Base-by-base conservation (phyloP, 768 basidiomycete genomes). In the Lepiota venenata region DNA sequence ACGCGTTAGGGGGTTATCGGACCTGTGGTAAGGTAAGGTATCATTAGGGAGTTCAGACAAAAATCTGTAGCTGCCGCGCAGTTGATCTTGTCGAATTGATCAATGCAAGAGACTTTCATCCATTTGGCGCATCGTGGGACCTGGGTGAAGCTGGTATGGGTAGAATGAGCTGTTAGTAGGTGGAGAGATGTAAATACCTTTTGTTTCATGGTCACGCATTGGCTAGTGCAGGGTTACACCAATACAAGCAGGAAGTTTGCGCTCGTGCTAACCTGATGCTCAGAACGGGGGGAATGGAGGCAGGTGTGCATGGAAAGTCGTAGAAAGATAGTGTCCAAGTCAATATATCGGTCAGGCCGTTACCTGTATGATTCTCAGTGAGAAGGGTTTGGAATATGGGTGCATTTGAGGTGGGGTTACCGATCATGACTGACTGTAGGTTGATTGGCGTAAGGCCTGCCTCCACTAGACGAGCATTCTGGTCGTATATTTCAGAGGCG, bases 401-500 rank as follows among this genome's bases (percentile, higher is more conserved):
- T 61, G 72, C 74, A 22, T 16, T 4, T 46, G 35, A 32, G 39
- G 47, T 18, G 6, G 9, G 56, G 61, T 73, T 74, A 58, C 86
- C 89, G 50, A 91, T 91, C 64, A 91, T 71, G n/a, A 87, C 75
- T 54, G 81, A 85, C 54, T 79, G 70, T 2, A 92, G 70, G 64
- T 91, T 91, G 59, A 92, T 58, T 59, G 73, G 60, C 68, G 77
- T 57, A 77, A 85, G 14, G 66, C 77, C 86, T 9, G 71, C 80
- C 18, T 74, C 67, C 39, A 73, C 66, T 10, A 86, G 73, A 29
- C 73, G 65, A 38, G 68, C 62, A 65, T 93, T 91, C 56, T 85
- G 80, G 67, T 92, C 91, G 47, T 84, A 79, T 8, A 93, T 81
- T 25, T 85, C 84, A 12, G 86, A 78, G 0, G 88, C 90, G 56